Evolutionary conservation across 2,329 filamentous ascomycete species (phyloP).

Genomic region (Pezicula neosporulosa): DNA sequence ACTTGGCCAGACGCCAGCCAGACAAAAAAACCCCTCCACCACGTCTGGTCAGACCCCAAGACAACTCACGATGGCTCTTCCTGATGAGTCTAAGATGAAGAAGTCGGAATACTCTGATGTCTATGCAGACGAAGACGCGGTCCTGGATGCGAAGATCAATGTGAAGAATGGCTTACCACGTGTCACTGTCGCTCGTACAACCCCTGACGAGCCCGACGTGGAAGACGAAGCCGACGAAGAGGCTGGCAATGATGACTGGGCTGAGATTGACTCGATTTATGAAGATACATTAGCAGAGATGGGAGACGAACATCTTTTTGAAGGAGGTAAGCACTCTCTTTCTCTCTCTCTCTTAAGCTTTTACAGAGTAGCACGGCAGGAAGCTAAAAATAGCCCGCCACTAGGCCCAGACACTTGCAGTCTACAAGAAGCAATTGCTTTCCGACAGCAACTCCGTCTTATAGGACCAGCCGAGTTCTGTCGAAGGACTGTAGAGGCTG

Average conservation of each 20-base stretch:
- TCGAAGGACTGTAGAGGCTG: conserved; percentile 64
- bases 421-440: conserved; percentile 63
- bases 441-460: conserved; percentile 68
- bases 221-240: conserved; percentile 10
- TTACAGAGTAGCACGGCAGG: background rate
- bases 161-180: conserved; percentile 3
- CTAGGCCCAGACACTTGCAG: conserved; percentile 44
- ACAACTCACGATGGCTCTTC: no score
- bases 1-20: no score
- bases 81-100: background rate
- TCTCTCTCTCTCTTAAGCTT: conserved; percentile 8
- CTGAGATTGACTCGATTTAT: conserved; percentile 38
- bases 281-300: conserved; percentile 44
- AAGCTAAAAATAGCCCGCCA: conserved; percentile 17
- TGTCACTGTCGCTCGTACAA: conserved; percentile 8
- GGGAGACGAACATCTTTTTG: conserved; percentile 40
- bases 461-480: conserved; percentile 79
- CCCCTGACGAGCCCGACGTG: conserved; percentile 9
- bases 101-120: no score
- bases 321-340: conserved; percentile 30
- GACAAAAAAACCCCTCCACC: no score
- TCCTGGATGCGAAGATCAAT: conserved; percentile 2
- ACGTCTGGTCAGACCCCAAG: no score
- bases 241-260: conserved; percentile 28
- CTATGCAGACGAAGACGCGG: background rate